Conservation (phyloP, 176 grass and related monocot species). For the Pontederia crassipes region DNA sequence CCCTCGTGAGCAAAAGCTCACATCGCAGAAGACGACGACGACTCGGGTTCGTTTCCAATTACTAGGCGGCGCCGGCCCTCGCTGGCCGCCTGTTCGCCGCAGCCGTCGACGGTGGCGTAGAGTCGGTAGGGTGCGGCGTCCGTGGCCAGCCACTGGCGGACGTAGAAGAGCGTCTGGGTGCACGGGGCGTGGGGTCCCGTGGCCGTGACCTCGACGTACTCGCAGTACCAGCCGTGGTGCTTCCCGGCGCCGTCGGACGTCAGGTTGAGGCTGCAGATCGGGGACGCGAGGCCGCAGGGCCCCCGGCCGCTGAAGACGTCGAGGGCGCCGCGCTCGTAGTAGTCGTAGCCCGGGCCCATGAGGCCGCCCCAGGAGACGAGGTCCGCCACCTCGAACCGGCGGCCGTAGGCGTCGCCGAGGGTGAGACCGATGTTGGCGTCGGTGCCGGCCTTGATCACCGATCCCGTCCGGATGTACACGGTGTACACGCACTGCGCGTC, state of each 20-base stretch:
- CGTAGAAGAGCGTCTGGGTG: constrained; percentile 22
- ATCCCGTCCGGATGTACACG: constrained; percentile 22
- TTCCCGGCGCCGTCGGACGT: constrained; percentile 29
- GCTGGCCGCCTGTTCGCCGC: not conserved
- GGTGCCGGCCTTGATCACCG: constrained; percentile 21
- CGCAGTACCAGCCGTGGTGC: constrained; percentile 41
- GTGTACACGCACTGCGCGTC: constrained; percentile 31
- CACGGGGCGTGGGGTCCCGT: constrained; percentile 23
- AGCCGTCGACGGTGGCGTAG: constrained; percentile 21
- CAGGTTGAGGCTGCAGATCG: constrained; percentile 33
- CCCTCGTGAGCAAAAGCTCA: no score
- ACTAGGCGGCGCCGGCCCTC: not conserved
- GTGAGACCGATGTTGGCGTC: constrained; percentile 23
- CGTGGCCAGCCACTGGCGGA: constrained; percentile 34
- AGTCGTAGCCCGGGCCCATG: constrained; percentile 26
- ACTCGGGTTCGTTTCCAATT: no score
- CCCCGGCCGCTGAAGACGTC: constrained; percentile 33
- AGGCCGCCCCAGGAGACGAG: constrained; percentile 22
- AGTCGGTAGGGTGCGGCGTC: constrained; percentile 35
- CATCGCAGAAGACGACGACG: not conserved
- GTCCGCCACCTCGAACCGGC: constrained; percentile 11
- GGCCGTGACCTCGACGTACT: constrained; percentile 23
- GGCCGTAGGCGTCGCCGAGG: constrained; percentile 17
- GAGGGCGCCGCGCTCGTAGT: constrained; percentile 27
- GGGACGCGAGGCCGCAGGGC: constrained; percentile 1